Conservation (phyloP, 495 filamentous ascomycete genomes). For the Geoglossum glabrum region DNA sequence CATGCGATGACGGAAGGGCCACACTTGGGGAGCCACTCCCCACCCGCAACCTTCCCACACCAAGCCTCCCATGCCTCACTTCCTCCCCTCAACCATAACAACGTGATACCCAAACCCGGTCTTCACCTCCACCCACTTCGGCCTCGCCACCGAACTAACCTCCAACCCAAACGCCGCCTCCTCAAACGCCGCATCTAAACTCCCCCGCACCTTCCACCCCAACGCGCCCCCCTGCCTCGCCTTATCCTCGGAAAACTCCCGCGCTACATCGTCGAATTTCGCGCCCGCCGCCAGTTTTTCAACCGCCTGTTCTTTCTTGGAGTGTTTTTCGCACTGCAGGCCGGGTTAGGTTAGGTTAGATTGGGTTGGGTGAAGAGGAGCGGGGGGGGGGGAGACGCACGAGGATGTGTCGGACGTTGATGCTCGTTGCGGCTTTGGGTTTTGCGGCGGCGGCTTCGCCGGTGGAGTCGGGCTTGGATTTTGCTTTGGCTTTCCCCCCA, state of each 20-base stretch:
- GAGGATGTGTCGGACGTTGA: constrained; percentile 80
- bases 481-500: constrained; percentile 27
- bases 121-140: constrained; percentile 63
- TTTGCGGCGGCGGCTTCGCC: constrained; percentile 18
- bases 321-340: constrained; percentile 62
- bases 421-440: constrained; percentile 54
- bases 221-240: constrained; percentile 63
- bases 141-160: constrained; percentile 51
- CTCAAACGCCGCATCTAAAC: constrained; percentile 56
- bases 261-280: constrained; percentile 79
- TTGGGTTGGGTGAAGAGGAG: background rate
- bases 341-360: background rate
- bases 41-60: background rate
- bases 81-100: constrained; percentile 67
- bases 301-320: constrained; percentile 73
- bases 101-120: constrained; percentile 83
- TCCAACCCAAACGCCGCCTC: constrained; percentile 63
- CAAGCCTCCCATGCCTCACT: constrained; percentile 17
- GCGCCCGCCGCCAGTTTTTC: constrained; percentile 53
- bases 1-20: too few species aligned
- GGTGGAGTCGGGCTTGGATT: constrained; percentile 28
- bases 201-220: constrained; percentile 66
- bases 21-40: too few species aligned
- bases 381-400: constrained; percentile 22
- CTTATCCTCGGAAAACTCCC: constrained; percentile 77